Base-by-base conservation (phyloP, 352 stramenopile species). In the Saprolegnia diclina region DNA sequence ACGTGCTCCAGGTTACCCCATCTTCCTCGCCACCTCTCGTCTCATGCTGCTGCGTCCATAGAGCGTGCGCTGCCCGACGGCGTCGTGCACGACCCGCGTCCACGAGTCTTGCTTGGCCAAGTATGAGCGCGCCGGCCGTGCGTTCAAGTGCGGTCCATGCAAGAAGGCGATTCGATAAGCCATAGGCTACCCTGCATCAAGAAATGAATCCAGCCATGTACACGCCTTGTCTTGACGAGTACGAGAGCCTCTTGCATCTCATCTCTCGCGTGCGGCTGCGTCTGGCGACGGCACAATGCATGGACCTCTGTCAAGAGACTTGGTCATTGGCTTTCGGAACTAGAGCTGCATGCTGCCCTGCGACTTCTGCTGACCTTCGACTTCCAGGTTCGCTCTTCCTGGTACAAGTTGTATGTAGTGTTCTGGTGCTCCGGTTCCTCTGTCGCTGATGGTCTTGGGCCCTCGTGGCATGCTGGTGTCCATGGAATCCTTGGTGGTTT, bases 1-100 rank as follows among this genome's bases (percentile, higher is more conserved):
- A 92, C 69, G 74, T 91, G 73, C 72, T 94, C 21, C 85, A 91
- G 52, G 85, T 69, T 21, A 6, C 18, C 35, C 3, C 19, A 44
- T 42, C 10, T 40, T 44, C 10, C 5, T 68, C 40, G 16, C 18
- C 13, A 16, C 11, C 32, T 7, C 1, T 64, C 19, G 22, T 46
- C 40, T 40, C 6, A 0, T 26, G 10, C n/a, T 29, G 16, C 19
- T 61, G 16, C 13, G 18, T 18, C 24, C 26, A 13, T 52, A 69
- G 63, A 37, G 63, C 38, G 63, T 69, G 37, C 63, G 63, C 6
- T 69, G 63, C 38, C 45, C 26, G 42, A 69, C 63, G 14, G 5
- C 19, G 9, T 24, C 53, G 4, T 69, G 63, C 26, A 1, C 53
- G 4, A 69, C 63, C 13, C 63, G 63, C 16, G 53, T 63, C 63